Evolutionary conservation across 768 basidiomycete species (phyloP).

Genomic region (Candolleomyces eurysporus): DNA sequence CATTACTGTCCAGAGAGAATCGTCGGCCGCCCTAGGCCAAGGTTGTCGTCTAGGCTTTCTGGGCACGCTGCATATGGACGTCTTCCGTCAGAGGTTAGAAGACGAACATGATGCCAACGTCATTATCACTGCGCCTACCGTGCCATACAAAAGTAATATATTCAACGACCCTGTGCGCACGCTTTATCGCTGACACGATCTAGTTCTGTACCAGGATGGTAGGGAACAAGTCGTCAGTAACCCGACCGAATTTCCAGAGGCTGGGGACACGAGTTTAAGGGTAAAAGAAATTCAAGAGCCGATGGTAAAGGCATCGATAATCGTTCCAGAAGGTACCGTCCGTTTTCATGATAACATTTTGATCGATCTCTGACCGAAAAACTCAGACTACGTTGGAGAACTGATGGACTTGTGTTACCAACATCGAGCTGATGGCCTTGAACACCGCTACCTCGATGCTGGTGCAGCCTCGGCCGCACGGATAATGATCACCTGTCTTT

Average conservation of each 20-base stretch:
- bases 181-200: not conserved
- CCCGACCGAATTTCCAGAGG: constrained; percentile 93
- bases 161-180: constrained; percentile 7
- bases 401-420: constrained; percentile 94
- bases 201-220: constrained; percentile 70
- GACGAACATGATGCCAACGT: constrained; percentile 96
- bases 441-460: constrained; percentile 80
- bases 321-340: constrained; percentile 80
- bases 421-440: constrained; percentile 80
- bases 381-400: constrained; percentile 83
- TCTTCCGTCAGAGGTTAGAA: constrained; percentile 92
- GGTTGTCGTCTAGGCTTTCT: constrained; percentile 94
- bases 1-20: constrained; percentile 88
- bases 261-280: constrained; percentile 53
- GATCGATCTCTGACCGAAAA: not conserved
- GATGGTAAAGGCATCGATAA: constrained; percentile 89
- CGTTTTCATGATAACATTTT: not conserved
- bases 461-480: constrained; percentile 53
- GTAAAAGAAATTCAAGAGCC: constrained; percentile 88
- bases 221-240: constrained; percentile 74
- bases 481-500: constrained; percentile 73
- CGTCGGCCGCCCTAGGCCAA: constrained; percentile 91
- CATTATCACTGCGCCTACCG: constrained; percentile 94
- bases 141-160: constrained; percentile 78
- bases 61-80: constrained; percentile 95